Evolutionary conservation across 225 moss, liverwort and hornwort genomes (phyloP).

Genomic region (Straminergon stramineum): DNA sequence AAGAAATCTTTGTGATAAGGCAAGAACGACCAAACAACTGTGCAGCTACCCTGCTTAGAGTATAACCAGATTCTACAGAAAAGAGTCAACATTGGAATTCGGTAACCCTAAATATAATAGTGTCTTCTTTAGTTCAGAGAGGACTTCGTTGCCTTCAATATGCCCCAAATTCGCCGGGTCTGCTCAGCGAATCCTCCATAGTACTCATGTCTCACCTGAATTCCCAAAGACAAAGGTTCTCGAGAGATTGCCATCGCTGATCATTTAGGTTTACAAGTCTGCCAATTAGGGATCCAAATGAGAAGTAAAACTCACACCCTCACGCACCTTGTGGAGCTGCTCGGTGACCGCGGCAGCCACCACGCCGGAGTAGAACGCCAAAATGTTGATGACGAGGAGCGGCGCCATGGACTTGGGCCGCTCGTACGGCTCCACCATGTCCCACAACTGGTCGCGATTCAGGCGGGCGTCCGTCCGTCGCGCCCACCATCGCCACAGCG

Average conservation of each 20-base stretch:
- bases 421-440: conserved; percentile 70
- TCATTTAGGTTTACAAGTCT: not conserved
- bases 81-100: not conserved
- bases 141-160: not conserved
- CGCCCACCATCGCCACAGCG: conserved; percentile 46
- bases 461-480: conserved; percentile 29
- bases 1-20: too few relatives aligned
- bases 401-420: conserved; percentile 55
- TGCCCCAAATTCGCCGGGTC: not conserved
- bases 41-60: not conserved
- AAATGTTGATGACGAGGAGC: conserved; percentile 44
- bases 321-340: conserved; percentile 67
- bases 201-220: not conserved
- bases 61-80: not conserved
- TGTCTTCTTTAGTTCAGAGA: not conserved
- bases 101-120: not conserved
- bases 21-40: not conserved
- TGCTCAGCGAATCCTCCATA: not conserved
- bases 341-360: conserved; percentile 81
- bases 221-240: not conserved
- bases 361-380: conserved; percentile 75
- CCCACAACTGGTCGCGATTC: conserved; percentile 64
- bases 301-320: not conserved
- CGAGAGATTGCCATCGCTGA: not conserved
- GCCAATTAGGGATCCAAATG: not conserved